phyloP scores from a whole-genome alignment of 768 basidiomycete species.

The Tylopilus sp. region DNA sequence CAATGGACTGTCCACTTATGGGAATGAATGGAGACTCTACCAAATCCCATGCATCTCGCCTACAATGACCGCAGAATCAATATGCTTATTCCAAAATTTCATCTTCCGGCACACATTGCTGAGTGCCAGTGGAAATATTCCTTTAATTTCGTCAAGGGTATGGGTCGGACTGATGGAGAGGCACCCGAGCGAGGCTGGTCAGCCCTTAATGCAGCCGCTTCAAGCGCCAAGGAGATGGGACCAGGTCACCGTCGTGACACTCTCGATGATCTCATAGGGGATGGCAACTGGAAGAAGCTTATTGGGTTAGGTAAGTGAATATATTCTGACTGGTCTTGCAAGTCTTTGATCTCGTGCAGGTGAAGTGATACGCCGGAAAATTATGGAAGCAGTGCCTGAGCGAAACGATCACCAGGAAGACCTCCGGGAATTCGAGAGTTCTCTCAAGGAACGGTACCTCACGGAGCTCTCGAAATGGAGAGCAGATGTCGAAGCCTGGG shows the following conservation, averaged over 20 bases:
- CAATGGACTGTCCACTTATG: constrained; percentile 10
- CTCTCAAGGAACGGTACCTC: background rate
- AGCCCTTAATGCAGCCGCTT: background rate
- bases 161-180: background rate
- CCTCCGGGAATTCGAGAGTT: background rate
- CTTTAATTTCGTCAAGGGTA: background rate
- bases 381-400: constrained; percentile 4
- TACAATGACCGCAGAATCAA: background rate
- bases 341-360: background rate
- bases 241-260: background rate
- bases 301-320: constrained; percentile 19
- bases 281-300: constrained; percentile 18
- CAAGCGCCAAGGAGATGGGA: background rate
- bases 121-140: background rate
- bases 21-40: background rate
- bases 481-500: constrained; percentile 1
- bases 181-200: background rate
- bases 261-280: background rate
- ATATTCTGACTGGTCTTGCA: background rate
- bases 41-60: background rate
- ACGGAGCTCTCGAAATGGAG: background rate
- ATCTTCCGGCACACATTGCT: background rate
- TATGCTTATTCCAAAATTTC: background rate
- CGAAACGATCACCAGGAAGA: constrained; percentile 3
- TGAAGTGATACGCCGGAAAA: background rate